Evolutionary conservation across 139 green algal genomes (phyloP).

Genomic region (Limnomonas spitsbergensis): DNA sequence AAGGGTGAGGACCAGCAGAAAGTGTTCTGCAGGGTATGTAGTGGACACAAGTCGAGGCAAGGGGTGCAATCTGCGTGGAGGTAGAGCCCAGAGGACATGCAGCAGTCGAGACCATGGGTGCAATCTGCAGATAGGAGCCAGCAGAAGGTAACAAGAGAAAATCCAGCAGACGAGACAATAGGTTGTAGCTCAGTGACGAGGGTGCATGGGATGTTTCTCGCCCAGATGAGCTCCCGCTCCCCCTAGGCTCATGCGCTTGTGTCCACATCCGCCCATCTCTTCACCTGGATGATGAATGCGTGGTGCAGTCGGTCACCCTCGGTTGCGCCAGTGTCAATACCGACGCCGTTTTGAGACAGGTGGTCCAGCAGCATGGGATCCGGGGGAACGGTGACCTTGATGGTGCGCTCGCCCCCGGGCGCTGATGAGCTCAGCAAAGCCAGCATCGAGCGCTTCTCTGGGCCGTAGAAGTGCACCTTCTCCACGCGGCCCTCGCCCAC

Average conservation of each 20-base stretch:
- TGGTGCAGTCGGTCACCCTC: conserved; percentile 25
- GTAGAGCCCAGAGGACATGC: no score
- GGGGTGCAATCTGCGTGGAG: no score
- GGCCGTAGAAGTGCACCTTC: conserved; percentile 45
- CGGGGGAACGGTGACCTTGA: conserved; percentile 70
- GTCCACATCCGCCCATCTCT: no score
- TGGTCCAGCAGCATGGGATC: conserved; percentile 81
- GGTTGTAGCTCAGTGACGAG: no score
- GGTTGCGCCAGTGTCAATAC: conserved; percentile 13
- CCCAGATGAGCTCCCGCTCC: no score
- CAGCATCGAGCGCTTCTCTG: conserved; percentile 52
- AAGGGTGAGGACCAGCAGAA: background rate
- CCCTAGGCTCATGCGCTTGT: no score
- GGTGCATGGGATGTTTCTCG: no score
- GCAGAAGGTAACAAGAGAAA: no score
- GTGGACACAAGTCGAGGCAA: no score
- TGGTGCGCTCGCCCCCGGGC: conserved; percentile 64
- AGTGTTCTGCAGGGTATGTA: background rate
- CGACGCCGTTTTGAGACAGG: conserved; percentile 48
- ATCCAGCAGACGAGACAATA: no score
- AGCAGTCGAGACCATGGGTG: no score
- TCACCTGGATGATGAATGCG: conserved; percentile 45
- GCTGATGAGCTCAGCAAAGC: conserved; percentile 60
- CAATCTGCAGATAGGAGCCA: no score
- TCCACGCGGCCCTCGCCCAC: conserved; percentile 65